Evolutionary conservation across 202 grass and related monocot species (phyloP), one percentile per base, ranked within the genome.

Genomic region (Schoenoplectus triqueter): DNA sequence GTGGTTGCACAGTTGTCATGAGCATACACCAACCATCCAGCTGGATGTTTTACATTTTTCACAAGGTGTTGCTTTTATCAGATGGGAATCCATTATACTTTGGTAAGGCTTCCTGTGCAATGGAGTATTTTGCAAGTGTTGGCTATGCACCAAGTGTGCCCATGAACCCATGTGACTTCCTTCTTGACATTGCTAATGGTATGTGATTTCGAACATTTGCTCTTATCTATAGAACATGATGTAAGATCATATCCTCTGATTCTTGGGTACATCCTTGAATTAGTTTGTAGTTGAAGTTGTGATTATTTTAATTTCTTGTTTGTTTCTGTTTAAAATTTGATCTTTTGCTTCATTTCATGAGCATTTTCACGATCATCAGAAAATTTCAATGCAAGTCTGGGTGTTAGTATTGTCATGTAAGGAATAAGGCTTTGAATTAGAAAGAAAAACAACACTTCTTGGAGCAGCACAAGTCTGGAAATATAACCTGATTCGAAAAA

Each of bases 11-110:
- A 9, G 88, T 90, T 47, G 46, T 90, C 40, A 90, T 85, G 89
- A 90, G 85, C 82, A 90, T 90, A 83, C 89, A 90, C 77, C 89
- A 90, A 80, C 89, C 89, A 6, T 90, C 89, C 40, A 90, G 89
- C 20, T 74, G 89, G n/a, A 87, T 90, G 10, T 90, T 87, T 84
- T 82, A 87, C 82, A 90, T 90, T 82, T 90, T 90, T 80, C 82
- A 87, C 22, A 90, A 87, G 82, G 82, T 90, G 14, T 18, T 90
- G 69, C 86, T 90, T 22, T 73, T 90, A 52, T 85, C 85, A 6
- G 86, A 90, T 7, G 89, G 89, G 7, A 22, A 87, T 51, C 61
- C 89, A 1, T 6, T 90, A 51, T 90, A 85, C 69, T 90, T 78
- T 65, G 89, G 89, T 42, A 78, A 47, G 10, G 89, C 49, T 41